A percentile compares a stretch with the other conserved stretches of the same genome.
Conservation (phyloP, 768 basidiomycete genomes). For the Xerocomus brunneocitrinus region DNA sequence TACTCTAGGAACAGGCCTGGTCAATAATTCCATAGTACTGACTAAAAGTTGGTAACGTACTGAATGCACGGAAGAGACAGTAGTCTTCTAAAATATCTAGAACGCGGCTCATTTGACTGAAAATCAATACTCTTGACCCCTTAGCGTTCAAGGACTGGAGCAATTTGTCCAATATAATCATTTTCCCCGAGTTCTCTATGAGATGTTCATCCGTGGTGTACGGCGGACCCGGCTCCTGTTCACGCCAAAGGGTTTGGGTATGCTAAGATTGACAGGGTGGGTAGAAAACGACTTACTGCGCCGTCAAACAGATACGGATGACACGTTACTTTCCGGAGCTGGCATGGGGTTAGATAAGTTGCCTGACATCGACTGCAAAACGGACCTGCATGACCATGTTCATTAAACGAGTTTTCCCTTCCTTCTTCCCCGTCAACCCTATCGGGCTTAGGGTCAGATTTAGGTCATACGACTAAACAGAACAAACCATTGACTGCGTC, state of each 20-base stretch:
- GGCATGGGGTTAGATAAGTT: not conserved
- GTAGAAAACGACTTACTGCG: slow-evolving; percentile 47
- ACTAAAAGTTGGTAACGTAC: slow-evolving; percentile 43
- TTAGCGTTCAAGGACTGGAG: slow-evolving; percentile 83
- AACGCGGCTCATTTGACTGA: slow-evolving; percentile 99
- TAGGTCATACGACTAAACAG: not conserved
- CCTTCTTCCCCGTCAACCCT: slow-evolving; percentile 95
- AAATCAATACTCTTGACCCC: slow-evolving; percentile 94
- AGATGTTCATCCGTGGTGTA: slow-evolving; percentile 98
- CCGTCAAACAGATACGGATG: slow-evolving; percentile 93
- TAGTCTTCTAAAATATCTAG: slow-evolving; percentile 95
- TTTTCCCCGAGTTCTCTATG: slow-evolving; percentile 91
- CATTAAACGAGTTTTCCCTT: slow-evolving; percentile 95
- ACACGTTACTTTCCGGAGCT: slow-evolving; percentile 81
- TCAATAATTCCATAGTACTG: slow-evolving; percentile 1
- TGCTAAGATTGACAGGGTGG: not conserved
- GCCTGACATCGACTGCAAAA: not conserved
- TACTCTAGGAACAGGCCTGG: slow-evolving; percentile 54
- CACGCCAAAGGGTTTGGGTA: not conserved
- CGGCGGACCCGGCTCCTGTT: slow-evolving; percentile 91
- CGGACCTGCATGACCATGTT: slow-evolving; percentile 99
- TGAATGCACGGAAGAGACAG: slow-evolving; percentile 84
- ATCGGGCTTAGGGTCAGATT: not conserved
- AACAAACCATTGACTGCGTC: slow-evolving; percentile 90
- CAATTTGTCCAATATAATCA: slow-evolving; percentile 95